Base-by-base conservation (phyloP, 768 basidiomycete genomes). In the Mycena pura region DNA sequence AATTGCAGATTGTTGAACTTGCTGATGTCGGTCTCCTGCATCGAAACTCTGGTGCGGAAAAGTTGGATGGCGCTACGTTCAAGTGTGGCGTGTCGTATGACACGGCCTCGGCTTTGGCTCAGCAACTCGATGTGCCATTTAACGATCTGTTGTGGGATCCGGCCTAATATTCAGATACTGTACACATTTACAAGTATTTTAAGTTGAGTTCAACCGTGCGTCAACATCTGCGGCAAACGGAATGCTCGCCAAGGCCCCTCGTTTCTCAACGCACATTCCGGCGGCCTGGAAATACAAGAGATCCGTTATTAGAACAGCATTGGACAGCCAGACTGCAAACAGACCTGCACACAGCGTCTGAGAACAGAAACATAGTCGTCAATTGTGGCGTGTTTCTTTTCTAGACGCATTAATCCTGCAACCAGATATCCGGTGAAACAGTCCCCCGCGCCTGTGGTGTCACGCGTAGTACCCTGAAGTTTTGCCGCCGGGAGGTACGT, bases 111-210 rank as follows among this genome's bases (percentile, higher is more conserved):
- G 70, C 70, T 4, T 72, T 92, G 8, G 87, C 90, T 15, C 82
- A 82, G 45, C 82, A 90, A 32, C 66, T 92, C 17, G 80, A 82
- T 1, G 78, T 93, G 13, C 74, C 82, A 1, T 58, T 93, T 43
- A 79, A 84, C 58, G 90, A 92, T 63, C 65, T 91, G 32, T 72
- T 93, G 65, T 93, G 90, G 86, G 90, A 92, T 67, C 79, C 82
- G 8, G 69, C 75, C 8, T 82, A 54, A 68, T 31, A 1, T 17
- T 32, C 10, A 22, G 36, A 15, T 21, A 9, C 9, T 49, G 49
- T 25, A 21, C n/a, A 43, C 14, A 10, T 43, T 43, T 15, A 21
- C 38, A 44, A 5, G 9, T 3, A 31, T 24, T 25, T 51, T 27
- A 55, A 24, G 19, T 19, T 24, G 17, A 28, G n/a, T 44, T 45